phyloP scores from a whole-genome alignment of 2,329 filamentous ascomycete genomes.

The Colletotrichum truncatum region DNA sequence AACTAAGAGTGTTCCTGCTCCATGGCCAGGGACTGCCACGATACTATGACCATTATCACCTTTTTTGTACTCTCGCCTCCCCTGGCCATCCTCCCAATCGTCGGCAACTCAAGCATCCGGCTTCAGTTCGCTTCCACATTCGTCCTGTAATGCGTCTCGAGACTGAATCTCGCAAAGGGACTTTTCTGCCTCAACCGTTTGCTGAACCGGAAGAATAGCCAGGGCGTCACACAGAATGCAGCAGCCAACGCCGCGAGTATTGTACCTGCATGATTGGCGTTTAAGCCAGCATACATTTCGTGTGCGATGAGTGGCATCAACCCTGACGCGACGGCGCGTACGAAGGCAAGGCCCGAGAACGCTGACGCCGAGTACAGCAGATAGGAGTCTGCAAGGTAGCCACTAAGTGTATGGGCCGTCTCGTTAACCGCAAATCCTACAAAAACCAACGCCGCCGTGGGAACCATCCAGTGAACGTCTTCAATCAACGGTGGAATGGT shows the following conservation, averaged over 20 bases:
- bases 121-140: slow-evolving; percentile 27
- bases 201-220: slow-evolving; percentile 35
- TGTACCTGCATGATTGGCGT: slow-evolving; percentile 35
- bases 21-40: too few relatives aligned
- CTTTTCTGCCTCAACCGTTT: slow-evolving; percentile 34
- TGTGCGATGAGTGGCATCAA: slow-evolving; percentile 37
- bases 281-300: slow-evolving; percentile 33
- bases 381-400: slow-evolving; percentile 38
- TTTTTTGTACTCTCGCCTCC: too few relatives aligned
- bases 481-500: slow-evolving; percentile 51
- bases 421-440: slow-evolving; percentile 59
- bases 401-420: slow-evolving; percentile 35
- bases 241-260: slow-evolving; percentile 33
- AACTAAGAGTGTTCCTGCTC: neutral
- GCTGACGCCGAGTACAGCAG: slow-evolving; percentile 36
- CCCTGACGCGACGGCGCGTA: slow-evolving; percentile 35
- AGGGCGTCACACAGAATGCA: slow-evolving; percentile 32
- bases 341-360: slow-evolving; percentile 36
- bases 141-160: slow-evolving; percentile 32
- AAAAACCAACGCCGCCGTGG: slow-evolving; percentile 49
- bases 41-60: too few relatives aligned
- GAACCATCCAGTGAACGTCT: slow-evolving; percentile 47
- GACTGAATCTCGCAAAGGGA: slow-evolving; percentile 36
- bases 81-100: too few relatives aligned
- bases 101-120: neutral